Evolutionary conservation across 257 asterid species (phyloP).

Genomic region (Galeopsis tetrahit): DNA sequence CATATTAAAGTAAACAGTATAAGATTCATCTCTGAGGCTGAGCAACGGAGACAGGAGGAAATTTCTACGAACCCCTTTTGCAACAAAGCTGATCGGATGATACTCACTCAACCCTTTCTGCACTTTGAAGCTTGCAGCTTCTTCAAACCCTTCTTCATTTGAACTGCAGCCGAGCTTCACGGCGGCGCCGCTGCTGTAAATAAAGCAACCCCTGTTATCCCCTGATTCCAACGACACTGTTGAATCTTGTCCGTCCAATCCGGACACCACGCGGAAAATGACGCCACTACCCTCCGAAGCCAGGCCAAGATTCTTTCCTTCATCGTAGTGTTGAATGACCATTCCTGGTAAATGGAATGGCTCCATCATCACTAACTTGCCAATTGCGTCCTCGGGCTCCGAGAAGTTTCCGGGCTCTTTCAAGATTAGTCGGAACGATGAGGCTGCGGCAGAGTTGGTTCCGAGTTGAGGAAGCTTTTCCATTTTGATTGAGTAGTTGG

Average conservation of each 20-base stretch:
- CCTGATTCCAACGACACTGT: slow-evolving; percentile 63
- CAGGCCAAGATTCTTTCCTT: slow-evolving; percentile 46
- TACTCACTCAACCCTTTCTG: slow-evolving; percentile 62
- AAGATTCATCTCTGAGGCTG: slow-evolving; percentile 79
- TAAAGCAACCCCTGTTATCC: slow-evolving; percentile 56
- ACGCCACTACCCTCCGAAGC: slow-evolving; percentile 33
- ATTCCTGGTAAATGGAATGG: slow-evolving; percentile 70
- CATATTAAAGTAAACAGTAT: slow-evolving; percentile 75
- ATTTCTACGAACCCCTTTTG: slow-evolving; percentile 62
- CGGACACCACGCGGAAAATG: slow-evolving; percentile 53
- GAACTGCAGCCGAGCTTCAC: slow-evolving; percentile 55
- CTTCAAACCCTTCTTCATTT: slow-evolving; percentile 41
- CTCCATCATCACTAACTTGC: slow-evolving; percentile 60
- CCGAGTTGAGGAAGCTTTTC: slow-evolving; percentile 54
- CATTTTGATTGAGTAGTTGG: slow-evolving; percentile 54
- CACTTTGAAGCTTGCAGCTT: slow-evolving; percentile 62
- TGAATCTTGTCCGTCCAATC: slow-evolving; percentile 51
- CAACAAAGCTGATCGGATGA: slow-evolving; percentile 82
- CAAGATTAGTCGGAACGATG: slow-evolving; percentile 61
- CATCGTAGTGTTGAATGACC: slow-evolving; percentile 58
- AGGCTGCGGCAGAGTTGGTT: slow-evolving; percentile 54
- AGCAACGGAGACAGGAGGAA: slow-evolving; percentile 68
- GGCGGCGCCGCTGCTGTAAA: slow-evolving; percentile 40
- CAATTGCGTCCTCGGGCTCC: slow-evolving; percentile 43
- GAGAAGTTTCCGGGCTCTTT: slow-evolving; percentile 35